Evolutionary conservation across 2,329 filamentous ascomycete genomes (phyloP), one percentile per base, ranked within the genome.

Genomic region (Monosporascus sp.): DNA sequence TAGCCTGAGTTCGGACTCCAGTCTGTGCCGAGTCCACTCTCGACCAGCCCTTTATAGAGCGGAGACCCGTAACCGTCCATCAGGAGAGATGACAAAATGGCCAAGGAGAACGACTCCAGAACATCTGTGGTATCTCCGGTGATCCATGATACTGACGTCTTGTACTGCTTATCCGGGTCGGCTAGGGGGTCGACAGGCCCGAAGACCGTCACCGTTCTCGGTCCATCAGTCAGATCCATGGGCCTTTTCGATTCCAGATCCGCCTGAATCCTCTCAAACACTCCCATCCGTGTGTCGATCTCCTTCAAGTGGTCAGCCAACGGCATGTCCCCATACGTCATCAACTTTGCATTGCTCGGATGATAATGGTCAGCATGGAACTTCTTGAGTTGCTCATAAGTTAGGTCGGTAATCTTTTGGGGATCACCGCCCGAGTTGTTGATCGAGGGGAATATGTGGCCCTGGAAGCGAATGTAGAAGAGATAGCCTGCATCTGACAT

Each of bases 401-500:
- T 97, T 56, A 99, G 76, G 63, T 97, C 90, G 31, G 94, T 97
- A 64, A 99, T 99, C 71, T 93, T 95, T 65, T 94, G 87, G 0
- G 94, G 94, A 67, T 99, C 94, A 51, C 94, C 94, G 37, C 94
- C 94, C 1, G 93, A 97, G 74, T 99, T 97, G 74, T 99, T 89
- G 69, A 99, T 88, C 38, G 88, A 87, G 0, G 94, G 94, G 67
- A 96, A 94, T 51, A 99, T 90, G 68, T 94, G 88, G 63, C 97
- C 91, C 67, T 96, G 91, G 72, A 96, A 99, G 51, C 88, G 83
- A 61, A 97, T 96, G 70, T 97, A 97, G 76, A 90, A 99, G 1
- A 97, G 77, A 65, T 99, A 99, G 60, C 91, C 91, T 7, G 93
- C 91, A 70, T 99, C 94, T 2, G 94, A 97, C 86, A 97, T 96